A percentile compares a stretch with the other conserved stretches of the same genome.
Conservation (phyloP, 352 stramenopile genomes). For the Thalassiosira hispida region DNA sequence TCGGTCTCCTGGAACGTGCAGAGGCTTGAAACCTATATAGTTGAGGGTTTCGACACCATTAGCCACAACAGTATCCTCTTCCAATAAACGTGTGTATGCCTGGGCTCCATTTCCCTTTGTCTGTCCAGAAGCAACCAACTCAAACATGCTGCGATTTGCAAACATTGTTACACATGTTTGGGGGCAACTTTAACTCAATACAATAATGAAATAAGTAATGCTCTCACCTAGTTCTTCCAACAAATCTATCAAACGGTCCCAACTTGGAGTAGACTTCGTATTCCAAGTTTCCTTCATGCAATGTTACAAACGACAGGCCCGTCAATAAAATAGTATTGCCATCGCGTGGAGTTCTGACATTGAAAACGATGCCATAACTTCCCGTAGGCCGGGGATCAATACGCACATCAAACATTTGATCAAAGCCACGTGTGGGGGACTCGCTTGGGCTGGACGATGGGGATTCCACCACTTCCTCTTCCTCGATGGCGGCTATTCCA, state of each 20-base stretch:
- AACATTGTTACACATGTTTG: too few relatives aligned
- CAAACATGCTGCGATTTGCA: too few relatives aligned
- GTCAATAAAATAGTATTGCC: slow-evolving; percentile 17
- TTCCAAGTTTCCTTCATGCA: slow-evolving; percentile 15
- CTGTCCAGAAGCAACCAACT: slow-evolving; percentile 34
- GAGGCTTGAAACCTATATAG: slow-evolving; percentile 28
- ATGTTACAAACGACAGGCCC: slow-evolving; percentile 25
- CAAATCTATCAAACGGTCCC: slow-evolving; percentile 7
- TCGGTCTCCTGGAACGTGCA: slow-evolving; percentile 31
- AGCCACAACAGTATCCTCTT: neutral
- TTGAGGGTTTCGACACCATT: neutral
- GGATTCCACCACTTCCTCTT: slow-evolving; percentile 7
- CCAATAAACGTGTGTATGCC: slow-evolving; percentile 14
- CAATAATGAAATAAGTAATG: too few relatives aligned
- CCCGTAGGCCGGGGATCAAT: slow-evolving; percentile 30
- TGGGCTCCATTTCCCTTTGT: slow-evolving; percentile 9
- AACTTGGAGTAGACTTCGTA: slow-evolving; percentile 38
- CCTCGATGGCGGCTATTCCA: slow-evolving; percentile 1
- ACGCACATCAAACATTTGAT: slow-evolving; percentile 21
- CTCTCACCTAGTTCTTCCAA: slow-evolving; percentile 6
- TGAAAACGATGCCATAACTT: slow-evolving; percentile 37
- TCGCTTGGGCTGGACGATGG: slow-evolving; percentile 15
- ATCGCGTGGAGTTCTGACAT: slow-evolving; percentile 5
- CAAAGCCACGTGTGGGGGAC: slow-evolving; percentile 11
- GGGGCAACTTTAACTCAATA: too few relatives aligned